These are phyloP conservation scores for Tolypocladium album DNA, from an alignment of 2,329 filamentous ascomycete genomes.

Conservation along the genomic window DNA sequence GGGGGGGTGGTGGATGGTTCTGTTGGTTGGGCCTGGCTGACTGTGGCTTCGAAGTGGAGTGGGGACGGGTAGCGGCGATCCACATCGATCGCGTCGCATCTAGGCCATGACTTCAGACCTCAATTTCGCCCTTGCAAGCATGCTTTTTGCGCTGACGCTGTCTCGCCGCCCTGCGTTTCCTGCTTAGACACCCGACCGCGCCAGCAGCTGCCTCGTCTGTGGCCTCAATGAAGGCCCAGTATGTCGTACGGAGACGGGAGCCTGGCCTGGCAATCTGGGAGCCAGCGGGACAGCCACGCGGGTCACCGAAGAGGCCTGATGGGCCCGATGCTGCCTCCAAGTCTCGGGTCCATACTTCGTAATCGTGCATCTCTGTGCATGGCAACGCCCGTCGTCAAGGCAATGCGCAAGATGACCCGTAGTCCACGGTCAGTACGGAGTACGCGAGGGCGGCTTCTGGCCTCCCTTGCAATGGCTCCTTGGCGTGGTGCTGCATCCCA, in stretches of 20 bases:
- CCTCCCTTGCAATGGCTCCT: too few species aligned
- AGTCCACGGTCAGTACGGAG: too few species aligned
- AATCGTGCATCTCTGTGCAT: background rate
- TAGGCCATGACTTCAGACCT: conserved; percentile 4
- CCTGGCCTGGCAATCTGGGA: too few species aligned
- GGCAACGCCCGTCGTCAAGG: background rate
- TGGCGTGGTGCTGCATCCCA: too few species aligned
- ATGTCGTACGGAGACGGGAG: background rate
- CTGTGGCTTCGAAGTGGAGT: background rate
- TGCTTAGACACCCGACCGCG: background rate
- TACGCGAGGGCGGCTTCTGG: too few species aligned
- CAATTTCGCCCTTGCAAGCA: conserved; percentile 1
- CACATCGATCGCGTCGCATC: background rate
- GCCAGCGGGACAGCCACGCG: background rate
- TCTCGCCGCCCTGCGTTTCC: background rate
- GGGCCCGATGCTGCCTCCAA: too few species aligned
- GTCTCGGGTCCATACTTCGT: background rate
- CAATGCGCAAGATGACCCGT: background rate
- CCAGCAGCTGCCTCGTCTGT: background rate
- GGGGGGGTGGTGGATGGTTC: too few species aligned
- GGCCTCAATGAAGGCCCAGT: background rate
- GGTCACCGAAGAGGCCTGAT: too few species aligned
- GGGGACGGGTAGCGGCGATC: background rate
- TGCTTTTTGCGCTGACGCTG: background rate
- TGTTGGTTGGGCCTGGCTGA: background rate